A percentile compares a stretch with the other conserved stretches of the same genome.
phyloP scores from a whole-genome alignment of 495 filamentous ascomycete genomes.

The Penicillium silybi region DNA sequence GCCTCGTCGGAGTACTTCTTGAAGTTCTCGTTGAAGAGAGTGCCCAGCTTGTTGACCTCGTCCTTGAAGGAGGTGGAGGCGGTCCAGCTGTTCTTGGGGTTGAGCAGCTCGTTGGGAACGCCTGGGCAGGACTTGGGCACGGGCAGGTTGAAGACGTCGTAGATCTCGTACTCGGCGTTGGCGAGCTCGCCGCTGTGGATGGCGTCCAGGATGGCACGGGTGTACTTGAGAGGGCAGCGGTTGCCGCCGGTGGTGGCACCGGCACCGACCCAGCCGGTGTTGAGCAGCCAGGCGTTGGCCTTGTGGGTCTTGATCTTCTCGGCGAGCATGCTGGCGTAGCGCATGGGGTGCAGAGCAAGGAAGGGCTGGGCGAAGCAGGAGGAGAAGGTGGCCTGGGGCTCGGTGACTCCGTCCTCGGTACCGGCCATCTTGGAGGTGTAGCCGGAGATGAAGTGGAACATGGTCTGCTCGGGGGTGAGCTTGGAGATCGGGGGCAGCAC shows the following conservation, averaged over 20 bases:
- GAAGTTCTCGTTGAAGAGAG: slow-evolving; percentile 93
- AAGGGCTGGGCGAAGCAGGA: slow-evolving; percentile 99
- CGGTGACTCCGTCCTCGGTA: slow-evolving; percentile 92
- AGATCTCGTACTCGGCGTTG: slow-evolving; percentile 86
- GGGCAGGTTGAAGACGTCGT: slow-evolving; percentile 93
- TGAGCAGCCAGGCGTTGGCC: slow-evolving; percentile 96
- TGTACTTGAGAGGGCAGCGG: slow-evolving; percentile 98
- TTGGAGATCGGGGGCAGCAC: slow-evolving; percentile 98
- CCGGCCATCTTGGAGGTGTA: slow-evolving; percentile 99
- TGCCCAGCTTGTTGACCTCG: slow-evolving; percentile 85
- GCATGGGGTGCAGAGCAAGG: slow-evolving; percentile 98
- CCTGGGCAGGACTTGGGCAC: slow-evolving; percentile 83
- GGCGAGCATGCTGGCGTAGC: slow-evolving; percentile 95
- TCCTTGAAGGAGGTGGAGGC: slow-evolving; percentile 70
- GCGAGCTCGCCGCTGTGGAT: slow-evolving; percentile 96
- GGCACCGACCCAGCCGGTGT: slow-evolving; percentile 99
- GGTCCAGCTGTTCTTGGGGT: slow-evolving; percentile 91
- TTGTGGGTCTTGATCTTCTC: slow-evolving; percentile 96
- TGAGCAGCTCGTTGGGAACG: slow-evolving; percentile 87
- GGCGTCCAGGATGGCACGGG: slow-evolving; percentile 93
- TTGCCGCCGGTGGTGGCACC: slow-evolving; percentile 92
- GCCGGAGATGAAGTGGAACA: slow-evolving; percentile 99
- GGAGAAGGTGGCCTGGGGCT: slow-evolving; percentile 98
- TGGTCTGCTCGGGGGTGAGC: slow-evolving; percentile 90
- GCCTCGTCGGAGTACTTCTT: slow-evolving; percentile 89